These are phyloP conservation scores for Pichia nanzhaoensis DNA, from an alignment of 805 yeast species.

Conservation along the genomic window DNA sequence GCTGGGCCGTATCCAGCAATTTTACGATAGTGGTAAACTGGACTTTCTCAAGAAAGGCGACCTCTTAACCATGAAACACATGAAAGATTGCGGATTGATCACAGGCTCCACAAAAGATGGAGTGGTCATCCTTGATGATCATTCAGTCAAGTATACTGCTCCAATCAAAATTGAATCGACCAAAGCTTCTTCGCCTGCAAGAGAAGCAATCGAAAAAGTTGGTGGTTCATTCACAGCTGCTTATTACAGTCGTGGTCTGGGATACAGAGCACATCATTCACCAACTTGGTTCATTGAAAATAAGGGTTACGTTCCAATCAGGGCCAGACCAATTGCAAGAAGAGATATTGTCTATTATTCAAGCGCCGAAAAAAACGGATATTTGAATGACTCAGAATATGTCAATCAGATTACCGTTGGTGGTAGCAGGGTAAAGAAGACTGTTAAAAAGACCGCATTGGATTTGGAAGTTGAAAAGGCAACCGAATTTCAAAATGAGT, in stretches of 20 bases:
- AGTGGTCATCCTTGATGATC: constrained; percentile 71
- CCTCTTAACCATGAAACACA: constrained; percentile 64
- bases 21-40: constrained; percentile 62
- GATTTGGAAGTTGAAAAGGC: constrained; percentile 20
- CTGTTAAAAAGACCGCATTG: constrained; percentile 19
- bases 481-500: not conserved
- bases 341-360: constrained; percentile 78
- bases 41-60: constrained; percentile 47
- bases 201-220: constrained; percentile 58
- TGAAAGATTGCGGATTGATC: constrained; percentile 68
- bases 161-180: constrained; percentile 78
- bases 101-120: constrained; percentile 73
- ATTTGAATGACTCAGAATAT: constrained; percentile 39
- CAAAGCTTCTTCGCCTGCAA: constrained; percentile 70
- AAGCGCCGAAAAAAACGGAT: constrained; percentile 67
- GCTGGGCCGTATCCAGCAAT: constrained; percentile 61
- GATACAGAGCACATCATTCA: constrained; percentile 65
- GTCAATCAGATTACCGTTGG: constrained; percentile 28
- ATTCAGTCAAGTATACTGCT: constrained; percentile 40
- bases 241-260: constrained; percentile 55
- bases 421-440: constrained; percentile 11
- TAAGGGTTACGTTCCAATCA: constrained; percentile 75
- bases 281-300: constrained; percentile 65
- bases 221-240: constrained; percentile 73
- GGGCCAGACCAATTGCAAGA: constrained; percentile 78